phyloP scores from a whole-genome alignment of 129 eudicot genomes.

The Deinandra increscens region DNA sequence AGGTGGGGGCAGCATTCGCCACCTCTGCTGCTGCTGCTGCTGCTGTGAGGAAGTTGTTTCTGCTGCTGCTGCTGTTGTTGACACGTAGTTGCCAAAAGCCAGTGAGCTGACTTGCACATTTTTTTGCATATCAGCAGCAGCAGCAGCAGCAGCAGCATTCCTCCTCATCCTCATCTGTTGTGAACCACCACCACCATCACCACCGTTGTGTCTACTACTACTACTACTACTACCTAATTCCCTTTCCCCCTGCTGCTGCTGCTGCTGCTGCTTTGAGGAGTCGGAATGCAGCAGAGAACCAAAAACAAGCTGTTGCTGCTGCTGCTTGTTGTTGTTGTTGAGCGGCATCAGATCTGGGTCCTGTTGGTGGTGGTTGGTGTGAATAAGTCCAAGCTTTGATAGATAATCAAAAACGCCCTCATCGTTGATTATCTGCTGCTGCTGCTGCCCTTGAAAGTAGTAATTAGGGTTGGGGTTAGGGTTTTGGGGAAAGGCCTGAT shows the following conservation, averaged over 20 bases:
- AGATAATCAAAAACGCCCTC: constrained; percentile 21
- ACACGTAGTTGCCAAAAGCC: constrained; percentile 32
- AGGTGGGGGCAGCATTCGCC: constrained; percentile 52
- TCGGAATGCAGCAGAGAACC: constrained; percentile 41
- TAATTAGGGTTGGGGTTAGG: no score
- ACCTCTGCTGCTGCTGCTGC: constrained; percentile 25
- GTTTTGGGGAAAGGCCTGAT: no score
- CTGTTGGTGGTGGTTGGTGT: constrained; percentile 23
- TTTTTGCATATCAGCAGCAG: no score
- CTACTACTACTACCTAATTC: constrained; percentile 25
- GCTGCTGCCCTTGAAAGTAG: no score
- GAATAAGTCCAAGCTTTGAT: constrained; percentile 36
- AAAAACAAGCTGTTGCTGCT: constrained; percentile 36
- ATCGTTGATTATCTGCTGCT: constrained; percentile 24
- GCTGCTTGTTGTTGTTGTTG: constrained; percentile 24
- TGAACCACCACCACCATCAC: no score
- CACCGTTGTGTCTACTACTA: no score
- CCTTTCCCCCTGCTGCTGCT: constrained; percentile 27
- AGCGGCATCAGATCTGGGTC: no score
- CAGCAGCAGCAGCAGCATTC: no score
- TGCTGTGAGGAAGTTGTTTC: constrained; percentile 23
- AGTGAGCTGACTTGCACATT: constrained; percentile 30
- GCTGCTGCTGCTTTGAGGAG: no score
- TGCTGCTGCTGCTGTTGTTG: no score
- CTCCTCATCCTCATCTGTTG: no score